Percentiles rank a stretch among this genome's conserved stretches.
Evolutionary conservation across 371 early-diverging fungal genomes (phyloP).

Genomic region (Mortierella sp.): DNA sequence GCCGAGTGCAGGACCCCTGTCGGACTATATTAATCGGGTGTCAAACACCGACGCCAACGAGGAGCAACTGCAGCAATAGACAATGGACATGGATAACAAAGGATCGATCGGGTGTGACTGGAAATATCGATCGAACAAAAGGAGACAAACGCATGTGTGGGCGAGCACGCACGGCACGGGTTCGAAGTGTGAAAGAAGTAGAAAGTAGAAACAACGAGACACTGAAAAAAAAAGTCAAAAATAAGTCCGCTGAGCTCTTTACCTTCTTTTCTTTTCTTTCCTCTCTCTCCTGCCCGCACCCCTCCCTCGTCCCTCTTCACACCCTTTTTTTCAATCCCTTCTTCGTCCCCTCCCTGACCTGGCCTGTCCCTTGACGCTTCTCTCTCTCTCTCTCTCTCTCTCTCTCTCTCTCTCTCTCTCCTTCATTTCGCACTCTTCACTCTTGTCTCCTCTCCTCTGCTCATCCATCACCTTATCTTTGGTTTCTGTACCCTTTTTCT

Average conservation of each 20-base stretch:
- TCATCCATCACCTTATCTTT: neutral
- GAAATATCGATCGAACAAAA: no score
- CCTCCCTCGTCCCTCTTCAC: neutral
- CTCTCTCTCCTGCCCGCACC: neutral
- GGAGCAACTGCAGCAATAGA: neutral
- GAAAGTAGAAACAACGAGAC: neutral
- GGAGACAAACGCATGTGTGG: no score
- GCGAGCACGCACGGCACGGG: neutral
- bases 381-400: neutral
- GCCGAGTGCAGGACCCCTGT: conserved; percentile 47
- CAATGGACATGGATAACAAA: neutral
- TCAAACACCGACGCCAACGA: conserved; percentile 15
- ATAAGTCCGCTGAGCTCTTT: neutral
- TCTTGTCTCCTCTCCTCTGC: neutral
- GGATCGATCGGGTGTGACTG: neutral
- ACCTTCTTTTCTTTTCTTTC: neutral
- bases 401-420: neutral
- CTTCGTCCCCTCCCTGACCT: neutral
- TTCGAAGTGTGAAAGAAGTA: neutral
- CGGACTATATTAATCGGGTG: conserved; percentile 52
- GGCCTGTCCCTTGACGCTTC: neutral
- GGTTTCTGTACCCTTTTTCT: neutral
- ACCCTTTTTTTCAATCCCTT: neutral
- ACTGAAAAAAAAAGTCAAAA: neutral
- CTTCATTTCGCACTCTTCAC: conserved; percentile 5